These are phyloP conservation scores for Penicillium cosmopolitanum DNA, from an alignment of 495 filamentous ascomycete species.

Conservation along the genomic window DNA sequence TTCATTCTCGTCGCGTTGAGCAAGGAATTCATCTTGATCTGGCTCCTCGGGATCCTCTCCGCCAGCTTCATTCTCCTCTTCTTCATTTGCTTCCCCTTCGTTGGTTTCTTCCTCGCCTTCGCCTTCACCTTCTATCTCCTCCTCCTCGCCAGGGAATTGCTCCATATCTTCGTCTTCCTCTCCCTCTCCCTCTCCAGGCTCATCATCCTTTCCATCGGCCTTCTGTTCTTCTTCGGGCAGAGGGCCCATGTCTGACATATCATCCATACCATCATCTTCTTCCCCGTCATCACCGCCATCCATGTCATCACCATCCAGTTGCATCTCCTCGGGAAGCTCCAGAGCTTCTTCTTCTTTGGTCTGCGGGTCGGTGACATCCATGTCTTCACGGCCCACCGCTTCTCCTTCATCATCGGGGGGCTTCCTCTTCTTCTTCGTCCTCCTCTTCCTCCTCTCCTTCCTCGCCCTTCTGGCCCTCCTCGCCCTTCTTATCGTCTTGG, in stretches of 20 bases:
- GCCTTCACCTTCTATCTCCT: conserved; percentile 42
- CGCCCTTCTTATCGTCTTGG: conserved; percentile 58
- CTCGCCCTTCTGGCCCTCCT: conserved; percentile 45
- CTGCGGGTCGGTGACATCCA: conserved; percentile 69
- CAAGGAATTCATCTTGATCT: conserved; percentile 46
- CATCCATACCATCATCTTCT: conserved; percentile 72
- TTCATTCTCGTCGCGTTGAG: conserved; percentile 48
- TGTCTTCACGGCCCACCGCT: conserved; percentile 59
- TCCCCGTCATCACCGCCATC: conserved; percentile 66
- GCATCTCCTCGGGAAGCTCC: conserved; percentile 71
- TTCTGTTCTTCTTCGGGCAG: conserved; percentile 49
- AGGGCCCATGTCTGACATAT: conserved; percentile 70
- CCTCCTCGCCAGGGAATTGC: conserved; percentile 35
- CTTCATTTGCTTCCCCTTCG: conserved; percentile 54
- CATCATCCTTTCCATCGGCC: conserved; percentile 38
- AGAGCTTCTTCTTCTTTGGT: conserved; percentile 71
- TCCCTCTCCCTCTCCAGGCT: conserved; percentile 42
- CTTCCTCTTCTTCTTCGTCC: conserved; percentile 59
- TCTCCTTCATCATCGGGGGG: conserved; percentile 65
- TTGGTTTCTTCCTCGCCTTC: conserved; percentile 37
- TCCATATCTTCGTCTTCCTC: conserved; percentile 37
- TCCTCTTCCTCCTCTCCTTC: conserved; percentile 52
- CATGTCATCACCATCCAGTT: conserved; percentile 67
- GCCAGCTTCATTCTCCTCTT: conserved; percentile 61
- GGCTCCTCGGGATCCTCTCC: conserved; percentile 48